Base-by-base conservation (phyloP, 768 basidiomycete genomes). In the Rhodotorula toruloides region DNA sequence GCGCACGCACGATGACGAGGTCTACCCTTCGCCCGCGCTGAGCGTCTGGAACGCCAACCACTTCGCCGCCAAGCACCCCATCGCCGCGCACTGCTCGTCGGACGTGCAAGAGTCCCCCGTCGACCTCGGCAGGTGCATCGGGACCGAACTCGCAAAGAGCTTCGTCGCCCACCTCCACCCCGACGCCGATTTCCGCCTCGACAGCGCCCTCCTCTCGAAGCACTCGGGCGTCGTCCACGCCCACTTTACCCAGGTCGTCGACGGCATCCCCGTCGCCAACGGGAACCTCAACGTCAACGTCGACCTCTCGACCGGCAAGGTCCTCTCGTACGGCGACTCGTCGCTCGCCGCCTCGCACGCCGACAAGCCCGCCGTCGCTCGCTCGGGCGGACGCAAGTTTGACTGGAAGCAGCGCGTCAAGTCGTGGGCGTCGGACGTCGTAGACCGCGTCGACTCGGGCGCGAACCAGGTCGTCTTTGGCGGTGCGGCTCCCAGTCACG, bases 281-380 rank as follows among this genome's bases (percentile, higher is more conserved):
- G 82, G 83, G 17, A 90, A 96, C 74, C 90, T 89, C 36, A 88
- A 96, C 78, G 84, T 96, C 80, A 97, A 97, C 77, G 79, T 99
- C 75, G 96, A 97, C 80, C 81, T 97, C 77, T 86, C 86, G 78
- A 83, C 88, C 60, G 91, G 90, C 49, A 79, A 83, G 72, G 83
- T 98, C 27, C 75, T 97, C 53, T 92, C 90, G 1, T 90, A 86
- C 73, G 92, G 92, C 50, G 88, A 87, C 76, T 92, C 90, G 70
- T 87, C 81, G 25, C 58, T 63, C 1, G 39, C 31, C 65, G 53
- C 49, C 13, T 8, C 16, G 22, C 25, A 36, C 34, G 11, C 54
- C 21, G 46, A 7, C 14, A 50, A 21, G 31, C 61, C 40, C 40
- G 36, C 4, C 36, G 36, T 25, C 53, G 53, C 48, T n/a, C n/a